These are phyloP conservation scores for Rhizomucor miehei DNA, from an alignment of 371 early-diverging fungal species.

Conservation along the genomic window DNA sequence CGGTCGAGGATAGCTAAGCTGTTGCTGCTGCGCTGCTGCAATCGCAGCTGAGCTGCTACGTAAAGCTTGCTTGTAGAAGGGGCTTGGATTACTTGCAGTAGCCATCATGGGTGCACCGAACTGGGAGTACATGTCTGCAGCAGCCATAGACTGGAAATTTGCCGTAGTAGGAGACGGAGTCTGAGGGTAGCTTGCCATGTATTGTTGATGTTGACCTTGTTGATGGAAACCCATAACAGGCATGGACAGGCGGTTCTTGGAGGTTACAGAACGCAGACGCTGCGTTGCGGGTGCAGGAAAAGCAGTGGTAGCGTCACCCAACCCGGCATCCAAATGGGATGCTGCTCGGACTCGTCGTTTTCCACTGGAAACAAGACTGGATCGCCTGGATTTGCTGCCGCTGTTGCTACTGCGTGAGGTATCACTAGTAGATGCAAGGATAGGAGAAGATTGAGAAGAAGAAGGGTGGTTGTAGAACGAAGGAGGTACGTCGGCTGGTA, in stretches of 20 bases:
- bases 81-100: conserved; percentile 9
- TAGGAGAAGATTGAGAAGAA: not conserved
- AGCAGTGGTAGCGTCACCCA: not conserved
- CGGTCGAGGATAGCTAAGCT: conserved; percentile 4
- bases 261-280: conserved; percentile 9
- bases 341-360: conserved; percentile 11
- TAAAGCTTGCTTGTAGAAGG: conserved; percentile 15
- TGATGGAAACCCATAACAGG: conserved; percentile 17
- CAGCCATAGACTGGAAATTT: not conserved
- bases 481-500: not conserved
- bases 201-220: not conserved
- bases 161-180: conserved; percentile 10
- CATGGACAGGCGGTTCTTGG: conserved; percentile 29
- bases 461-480: conserved; percentile 1
- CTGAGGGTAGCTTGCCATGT: conserved; percentile 10
- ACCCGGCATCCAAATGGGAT: conserved; percentile 3
- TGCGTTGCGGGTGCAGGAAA: not conserved
- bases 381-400: not conserved
- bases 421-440: not conserved
- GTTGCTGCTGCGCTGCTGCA: conserved; percentile 13
- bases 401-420: not conserved
- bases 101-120: not conserved
- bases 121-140: not conserved
- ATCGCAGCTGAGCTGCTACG: conserved; percentile 12
- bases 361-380: not conserved